These are phyloP conservation scores for Talaromyces sp. DNA, from an alignment of 2,329 filamentous ascomycete species.

Conservation along the genomic window DNA sequence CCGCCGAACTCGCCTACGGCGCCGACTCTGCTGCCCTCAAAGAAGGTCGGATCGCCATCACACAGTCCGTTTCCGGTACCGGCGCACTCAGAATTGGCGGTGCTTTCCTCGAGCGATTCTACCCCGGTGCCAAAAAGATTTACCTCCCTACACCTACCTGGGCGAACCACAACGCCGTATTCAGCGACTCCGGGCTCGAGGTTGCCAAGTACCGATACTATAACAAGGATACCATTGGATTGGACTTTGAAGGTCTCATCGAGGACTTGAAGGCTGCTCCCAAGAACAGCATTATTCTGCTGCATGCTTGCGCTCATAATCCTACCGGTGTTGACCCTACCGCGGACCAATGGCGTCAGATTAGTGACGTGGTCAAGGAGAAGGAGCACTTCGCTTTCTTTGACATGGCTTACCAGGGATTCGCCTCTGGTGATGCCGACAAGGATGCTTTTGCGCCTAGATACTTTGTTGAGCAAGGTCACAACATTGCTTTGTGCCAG, in stretches of 20 bases:
- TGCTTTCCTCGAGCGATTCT: slow-evolving; percentile 88
- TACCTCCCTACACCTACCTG: slow-evolving; percentile 95
- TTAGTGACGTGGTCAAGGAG: slow-evolving; percentile 79
- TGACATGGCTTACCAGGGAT: slow-evolving; percentile 99
- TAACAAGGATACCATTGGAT: slow-evolving; percentile 95
- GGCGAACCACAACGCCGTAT: slow-evolving; percentile 97
- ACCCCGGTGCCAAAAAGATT: slow-evolving; percentile 85
- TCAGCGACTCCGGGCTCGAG: slow-evolving; percentile 84
- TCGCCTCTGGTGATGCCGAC: slow-evolving; percentile 86
- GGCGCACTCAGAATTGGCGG: slow-evolving; percentile 92
- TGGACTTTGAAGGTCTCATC: slow-evolving; percentile 93
- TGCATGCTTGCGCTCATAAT: slow-evolving; percentile 98
- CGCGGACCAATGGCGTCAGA: slow-evolving; percentile 83
- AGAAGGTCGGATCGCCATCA: slow-evolving; percentile 75
- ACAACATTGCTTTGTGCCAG: slow-evolving; percentile 82
- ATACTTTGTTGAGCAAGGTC: slow-evolving; percentile 88
- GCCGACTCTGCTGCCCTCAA: slow-evolving; percentile 68
- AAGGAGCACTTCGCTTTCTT: slow-evolving; percentile 92
- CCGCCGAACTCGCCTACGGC: slow-evolving; percentile 86
- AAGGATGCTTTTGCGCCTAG: slow-evolving; percentile 90
- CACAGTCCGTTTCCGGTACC: slow-evolving; percentile 96
- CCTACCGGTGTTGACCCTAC: slow-evolving; percentile 95
- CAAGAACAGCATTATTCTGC: slow-evolving; percentile 79
- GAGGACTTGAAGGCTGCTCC: slow-evolving; percentile 86
- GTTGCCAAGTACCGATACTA: slow-evolving; percentile 98